These are phyloP conservation scores for Catenaria anguillulae DNA, from an alignment of 371 early-diverging fungal species.

Conservation along the genomic window DNA sequence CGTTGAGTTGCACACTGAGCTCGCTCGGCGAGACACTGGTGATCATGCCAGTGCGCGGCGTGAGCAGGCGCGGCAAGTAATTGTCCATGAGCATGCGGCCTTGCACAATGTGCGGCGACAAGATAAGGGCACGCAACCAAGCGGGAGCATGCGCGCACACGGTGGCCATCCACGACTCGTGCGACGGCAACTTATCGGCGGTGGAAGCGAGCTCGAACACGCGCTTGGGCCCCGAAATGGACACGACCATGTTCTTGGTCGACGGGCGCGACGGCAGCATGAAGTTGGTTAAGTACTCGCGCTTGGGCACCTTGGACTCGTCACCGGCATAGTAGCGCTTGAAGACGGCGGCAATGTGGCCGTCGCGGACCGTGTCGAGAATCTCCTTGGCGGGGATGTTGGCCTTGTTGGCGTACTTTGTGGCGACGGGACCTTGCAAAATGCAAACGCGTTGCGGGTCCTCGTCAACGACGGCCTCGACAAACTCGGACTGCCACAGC, in stretches of 20 bases:
- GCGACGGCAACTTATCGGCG: conserved; percentile 47
- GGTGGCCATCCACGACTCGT: conserved; percentile 54
- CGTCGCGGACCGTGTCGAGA: conserved; percentile 69
- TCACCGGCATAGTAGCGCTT: conserved; percentile 57
- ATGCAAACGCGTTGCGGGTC: conserved; percentile 87
- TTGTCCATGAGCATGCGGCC: conserved; percentile 60
- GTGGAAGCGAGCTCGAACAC: conserved; percentile 49
- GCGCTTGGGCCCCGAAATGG: conserved; percentile 40
- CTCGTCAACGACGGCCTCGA: conserved; percentile 76
- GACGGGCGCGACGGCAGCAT: conserved; percentile 14
- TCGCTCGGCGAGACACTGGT: conserved; percentile 19
- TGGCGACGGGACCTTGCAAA: conserved; percentile 88
- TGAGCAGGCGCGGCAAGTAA: conserved; percentile 58
- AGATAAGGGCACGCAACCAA: conserved; percentile 81
- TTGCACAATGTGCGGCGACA: conserved; percentile 65
- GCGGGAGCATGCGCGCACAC: conserved; percentile 45
- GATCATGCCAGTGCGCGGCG: conserved; percentile 63
- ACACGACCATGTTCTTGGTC: conserved; percentile 10
- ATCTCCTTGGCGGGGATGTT: conserved; percentile 84
- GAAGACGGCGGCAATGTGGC: conserved; percentile 62
- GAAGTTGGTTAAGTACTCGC: conserved; percentile 67
- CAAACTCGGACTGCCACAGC: conserved; percentile 87
- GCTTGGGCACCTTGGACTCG: conserved; percentile 46
- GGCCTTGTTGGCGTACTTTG: conserved; percentile 51
- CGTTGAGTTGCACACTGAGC: background rate